Base-by-base conservation (phyloP, 208 protist species). In the Herpetomonas samuelpessoai region DNA sequence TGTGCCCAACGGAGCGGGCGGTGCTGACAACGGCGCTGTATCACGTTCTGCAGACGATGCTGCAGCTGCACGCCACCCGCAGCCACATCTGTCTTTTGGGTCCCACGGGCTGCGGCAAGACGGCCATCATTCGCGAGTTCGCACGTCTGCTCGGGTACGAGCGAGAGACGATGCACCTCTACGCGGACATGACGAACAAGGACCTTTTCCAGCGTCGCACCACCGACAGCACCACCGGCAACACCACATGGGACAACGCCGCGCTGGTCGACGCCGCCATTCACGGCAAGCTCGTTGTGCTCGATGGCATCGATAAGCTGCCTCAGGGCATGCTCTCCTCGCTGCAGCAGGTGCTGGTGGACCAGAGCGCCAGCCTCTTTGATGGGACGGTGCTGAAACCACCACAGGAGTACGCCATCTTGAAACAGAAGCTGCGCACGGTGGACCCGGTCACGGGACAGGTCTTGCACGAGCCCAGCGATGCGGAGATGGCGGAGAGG, bases 141-240 rank as follows among this genome's bases (percentile, higher is more conserved):
- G 86, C 88, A 0, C 57, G 62, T 14, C 55, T 89, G 19, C 70
- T 96, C 7, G 81, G 86, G 0, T 97, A 93, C 59, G 55, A 69
- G 25, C 60, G 31, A 27, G 81, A 76, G 59, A 85, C 81, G 14
- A 83, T 97, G 71, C 87, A 96, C 68, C 71, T 93, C 16, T 97
- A 97, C 78, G 76, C 81, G 18, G 97, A 98, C 64, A 98, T 98
- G 96, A 96, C 91, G 22, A 75, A 88, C 50, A 87, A 92, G 28
- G 97, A 98, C 55, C 75, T 98, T 29, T 88, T 98, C 22, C 92
- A 98, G 77, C 78, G 92, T 30, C 86, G 97, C 60, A 82, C 79
- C 39, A 98, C 95, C 14, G 74, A 87, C 51, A 39, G 66, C 0
- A 54, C 44, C 35, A 86, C 65, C 1, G 90, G 94, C 21, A 87